These are phyloP conservation scores for Candida albicans DNA, from an alignment of 1,139 yeast genomes.

Conservation along the genomic window DNA sequence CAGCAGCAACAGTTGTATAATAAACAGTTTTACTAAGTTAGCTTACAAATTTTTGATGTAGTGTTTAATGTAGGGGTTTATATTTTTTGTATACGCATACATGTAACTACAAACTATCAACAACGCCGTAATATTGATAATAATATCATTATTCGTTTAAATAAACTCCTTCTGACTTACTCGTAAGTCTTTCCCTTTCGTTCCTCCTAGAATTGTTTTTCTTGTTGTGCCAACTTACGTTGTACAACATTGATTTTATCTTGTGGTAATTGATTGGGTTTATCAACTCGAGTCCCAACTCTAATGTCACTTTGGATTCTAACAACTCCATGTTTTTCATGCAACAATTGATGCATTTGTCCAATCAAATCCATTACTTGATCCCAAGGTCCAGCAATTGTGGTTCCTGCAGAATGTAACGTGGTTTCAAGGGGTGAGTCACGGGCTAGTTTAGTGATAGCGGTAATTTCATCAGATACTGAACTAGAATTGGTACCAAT, in stretches of 20 bases:
- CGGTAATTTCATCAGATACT: conserved; percentile 76
- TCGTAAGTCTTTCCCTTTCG: not conserved
- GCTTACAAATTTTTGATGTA: not conserved
- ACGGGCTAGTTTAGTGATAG: conserved; percentile 62
- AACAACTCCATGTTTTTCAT: conserved; percentile 58
- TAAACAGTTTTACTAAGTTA: conserved; percentile 2
- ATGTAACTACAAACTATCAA: too few relatives aligned
- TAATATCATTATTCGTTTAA: too few relatives aligned
- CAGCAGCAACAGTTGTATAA: not conserved
- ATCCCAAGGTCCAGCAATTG: conserved; percentile 91
- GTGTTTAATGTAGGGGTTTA: too few relatives aligned
- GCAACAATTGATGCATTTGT: conserved; percentile 71
- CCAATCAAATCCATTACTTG: conserved; percentile 81
- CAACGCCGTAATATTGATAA: too few relatives aligned
- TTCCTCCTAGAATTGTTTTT: not conserved
- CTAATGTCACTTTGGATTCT: conserved; percentile 84
- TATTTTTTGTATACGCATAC: too few relatives aligned
- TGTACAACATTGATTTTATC: conserved; percentile 67
- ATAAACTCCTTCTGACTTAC: too few relatives aligned
- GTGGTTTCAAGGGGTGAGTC: conserved; percentile 63
- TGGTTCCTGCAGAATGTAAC: conserved; percentile 87
- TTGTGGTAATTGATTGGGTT: conserved; percentile 55
- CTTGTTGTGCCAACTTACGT: conserved; percentile 35
- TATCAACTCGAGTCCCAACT: conserved; percentile 79
- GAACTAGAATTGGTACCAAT: conserved; percentile 79